Percentiles rank a stretch among this genome's conserved stretches.
Conservation (phyloP, 768 basidiomycete genomes). For the Kwoniella mangroviensis region DNA sequence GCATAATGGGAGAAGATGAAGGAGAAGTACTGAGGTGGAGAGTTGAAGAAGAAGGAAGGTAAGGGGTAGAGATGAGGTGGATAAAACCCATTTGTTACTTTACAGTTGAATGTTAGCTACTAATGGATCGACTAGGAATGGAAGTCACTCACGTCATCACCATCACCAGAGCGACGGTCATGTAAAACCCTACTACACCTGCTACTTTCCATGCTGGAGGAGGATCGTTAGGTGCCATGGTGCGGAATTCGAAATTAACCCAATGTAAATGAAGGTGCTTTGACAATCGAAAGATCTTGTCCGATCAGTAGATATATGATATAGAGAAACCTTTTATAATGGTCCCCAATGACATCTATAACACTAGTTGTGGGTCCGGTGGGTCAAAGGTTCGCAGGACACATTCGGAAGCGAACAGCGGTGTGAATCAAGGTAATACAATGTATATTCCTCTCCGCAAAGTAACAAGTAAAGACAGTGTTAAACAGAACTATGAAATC, state of each 20-base stretch:
- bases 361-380: too few relatives aligned
- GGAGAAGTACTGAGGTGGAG: slow-evolving; percentile 26
- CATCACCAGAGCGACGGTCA: slow-evolving; percentile 74
- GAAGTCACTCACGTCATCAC: slow-evolving; percentile 53
- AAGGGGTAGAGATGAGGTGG: slow-evolving; percentile 33
- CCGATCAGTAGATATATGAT: too few relatives aligned
- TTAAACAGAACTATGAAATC: neutral
- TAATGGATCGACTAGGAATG: neutral
- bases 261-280: neutral
- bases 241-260: neutral
- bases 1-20: slow-evolving; percentile 17
- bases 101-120: neutral
- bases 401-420: slow-evolving; percentile 14
- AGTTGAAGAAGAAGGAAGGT: slow-evolving; percentile 38
- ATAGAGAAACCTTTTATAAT: too few relatives aligned
- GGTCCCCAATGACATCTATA: too few relatives aligned
- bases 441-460: too few relatives aligned
- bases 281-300: too few relatives aligned
- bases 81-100: slow-evolving; percentile 43
- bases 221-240: slow-evolving; percentile 17
- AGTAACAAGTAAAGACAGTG: neutral
- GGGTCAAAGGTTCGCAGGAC: too few relatives aligned
- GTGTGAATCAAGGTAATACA: too few relatives aligned
- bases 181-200: slow-evolving; percentile 77
- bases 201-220: slow-evolving; percentile 60